Percentiles rank a stretch among this genome's conserved stretches.
phyloP scores from a whole-genome alignment of 768 basidiomycete genomes.

The Collybia sordida region DNA sequence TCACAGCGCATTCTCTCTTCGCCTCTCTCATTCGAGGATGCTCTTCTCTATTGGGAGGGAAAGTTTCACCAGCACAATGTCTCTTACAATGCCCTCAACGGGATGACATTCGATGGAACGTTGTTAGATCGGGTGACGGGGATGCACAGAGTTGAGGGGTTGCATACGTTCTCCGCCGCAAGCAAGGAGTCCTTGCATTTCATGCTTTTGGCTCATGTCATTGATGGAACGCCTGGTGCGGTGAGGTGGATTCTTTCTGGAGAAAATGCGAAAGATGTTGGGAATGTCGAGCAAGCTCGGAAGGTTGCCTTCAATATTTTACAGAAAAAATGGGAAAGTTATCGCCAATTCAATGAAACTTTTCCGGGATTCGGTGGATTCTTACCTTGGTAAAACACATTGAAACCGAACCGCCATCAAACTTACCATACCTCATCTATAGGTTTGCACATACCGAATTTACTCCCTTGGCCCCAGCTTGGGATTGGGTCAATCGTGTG shows the following conservation, averaged over 20 bases:
- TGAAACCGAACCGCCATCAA: too few species aligned
- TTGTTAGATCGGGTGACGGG: slow-evolving; percentile 17
- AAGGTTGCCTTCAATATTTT: slow-evolving; percentile 16
- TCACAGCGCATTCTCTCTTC: background rate
- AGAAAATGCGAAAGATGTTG: slow-evolving; percentile 11
- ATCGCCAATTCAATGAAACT: slow-evolving; percentile 17
- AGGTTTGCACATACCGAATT: too few species aligned
- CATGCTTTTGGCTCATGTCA: slow-evolving; percentile 20
- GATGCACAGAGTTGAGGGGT: slow-evolving; percentile 13
- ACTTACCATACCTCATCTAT: too few species aligned
- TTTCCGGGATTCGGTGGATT: slow-evolving; percentile 26
- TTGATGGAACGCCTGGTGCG: slow-evolving; percentile 16
- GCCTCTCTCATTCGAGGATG: slow-evolving; percentile 15
- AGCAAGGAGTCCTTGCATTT: slow-evolving; percentile 24
- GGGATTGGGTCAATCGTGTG: too few species aligned
- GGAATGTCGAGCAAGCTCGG: slow-evolving; percentile 15
- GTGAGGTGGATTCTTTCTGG: slow-evolving; percentile 20
- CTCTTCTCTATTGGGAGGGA: slow-evolving; percentile 21
- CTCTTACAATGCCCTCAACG: slow-evolving; percentile 21
- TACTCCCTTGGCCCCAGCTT: too few species aligned
- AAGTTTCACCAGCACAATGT: slow-evolving; percentile 23
- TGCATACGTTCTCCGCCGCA: slow-evolving; percentile 22
- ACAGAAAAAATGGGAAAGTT: slow-evolving; percentile 16
- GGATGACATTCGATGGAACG: slow-evolving; percentile 24
- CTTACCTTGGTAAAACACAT: slow-evolving; percentile 23